A percentile compares a stretch with the other conserved stretches of the same genome.
These are phyloP conservation scores for Dendrothele bispora DNA, from an alignment of 768 basidiomycete species.

Conservation along the genomic window DNA sequence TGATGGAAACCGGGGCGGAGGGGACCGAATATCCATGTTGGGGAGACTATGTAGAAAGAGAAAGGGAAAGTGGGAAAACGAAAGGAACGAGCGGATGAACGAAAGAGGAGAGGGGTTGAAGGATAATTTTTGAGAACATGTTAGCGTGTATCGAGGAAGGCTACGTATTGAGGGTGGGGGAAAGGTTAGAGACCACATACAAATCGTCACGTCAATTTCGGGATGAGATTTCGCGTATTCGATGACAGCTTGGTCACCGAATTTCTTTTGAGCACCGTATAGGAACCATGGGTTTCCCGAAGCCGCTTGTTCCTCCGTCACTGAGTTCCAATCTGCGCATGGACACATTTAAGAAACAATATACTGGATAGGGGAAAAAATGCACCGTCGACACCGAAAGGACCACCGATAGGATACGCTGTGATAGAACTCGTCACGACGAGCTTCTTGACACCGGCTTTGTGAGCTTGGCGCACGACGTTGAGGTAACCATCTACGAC, in stretches of 20 bases:
- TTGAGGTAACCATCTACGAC: slow-evolving; percentile 1
- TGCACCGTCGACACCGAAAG: not conserved
- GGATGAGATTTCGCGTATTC: slow-evolving; percentile 20
- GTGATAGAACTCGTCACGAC: slow-evolving; percentile 4
- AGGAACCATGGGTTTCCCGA: not conserved
- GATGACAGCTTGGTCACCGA: slow-evolving; percentile 23
- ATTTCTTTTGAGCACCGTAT: slow-evolving; percentile 23
- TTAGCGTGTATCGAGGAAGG: too few relatives aligned
- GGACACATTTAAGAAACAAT: not conserved
- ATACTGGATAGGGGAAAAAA: not conserved
- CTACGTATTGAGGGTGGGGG: not conserved
- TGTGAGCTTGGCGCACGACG: slow-evolving; percentile 10
- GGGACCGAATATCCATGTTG: not conserved
- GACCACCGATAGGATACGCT: slow-evolving; percentile 2
- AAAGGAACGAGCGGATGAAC: not conserved
- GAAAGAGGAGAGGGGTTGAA: too few relatives aligned
- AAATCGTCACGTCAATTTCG: slow-evolving; percentile 18
- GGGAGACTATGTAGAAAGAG: not conserved
- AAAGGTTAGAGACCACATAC: slow-evolving; percentile 13
- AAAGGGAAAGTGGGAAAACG: not conserved
- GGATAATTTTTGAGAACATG: too few relatives aligned
- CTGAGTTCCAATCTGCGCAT: slow-evolving; percentile 16
- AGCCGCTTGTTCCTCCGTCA: slow-evolving; percentile 15
- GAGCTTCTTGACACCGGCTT: slow-evolving; percentile 1
- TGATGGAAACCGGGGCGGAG: not conserved